Percentiles rank a stretch among this genome's conserved stretches.
phyloP scores from a whole-genome alignment of 352 stramenopile genomes.

The Globisporangium spiculum region DNA sequence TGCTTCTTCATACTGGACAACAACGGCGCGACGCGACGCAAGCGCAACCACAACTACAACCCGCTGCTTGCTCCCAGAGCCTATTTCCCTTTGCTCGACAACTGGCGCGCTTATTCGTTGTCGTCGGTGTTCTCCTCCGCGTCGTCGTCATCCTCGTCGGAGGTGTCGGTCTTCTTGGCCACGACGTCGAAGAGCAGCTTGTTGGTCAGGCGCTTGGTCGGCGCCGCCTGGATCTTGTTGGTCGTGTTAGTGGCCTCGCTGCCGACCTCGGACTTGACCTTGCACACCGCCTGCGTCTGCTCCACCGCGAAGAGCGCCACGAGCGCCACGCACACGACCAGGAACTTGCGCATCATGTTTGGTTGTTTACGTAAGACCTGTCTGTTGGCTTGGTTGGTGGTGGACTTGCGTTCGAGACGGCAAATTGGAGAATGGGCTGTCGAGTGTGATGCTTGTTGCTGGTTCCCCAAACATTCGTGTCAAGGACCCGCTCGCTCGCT shows the following conservation, averaged over 20 bases:
- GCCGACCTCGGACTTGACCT: conserved; percentile 27
- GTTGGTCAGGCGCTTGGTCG: conserved; percentile 29
- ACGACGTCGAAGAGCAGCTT: conserved; percentile 31
- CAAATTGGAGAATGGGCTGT: background rate
- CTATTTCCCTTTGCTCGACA: background rate
- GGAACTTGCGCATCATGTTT: conserved; percentile 27
- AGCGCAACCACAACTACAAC: background rate
- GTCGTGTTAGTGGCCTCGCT: conserved; percentile 11
- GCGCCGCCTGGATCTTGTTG: conserved; percentile 35
- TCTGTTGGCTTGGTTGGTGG: conserved; percentile 1
- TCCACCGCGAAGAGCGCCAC: conserved; percentile 18
- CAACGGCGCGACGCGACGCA: background rate
- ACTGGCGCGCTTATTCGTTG: background rate
- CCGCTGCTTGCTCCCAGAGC: background rate
- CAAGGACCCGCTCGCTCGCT: background rate
- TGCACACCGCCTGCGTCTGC: conserved; percentile 27
- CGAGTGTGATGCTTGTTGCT: background rate
- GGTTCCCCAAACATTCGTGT: background rate
- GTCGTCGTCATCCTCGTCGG: conserved; percentile 14
- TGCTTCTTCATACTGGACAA: background rate
- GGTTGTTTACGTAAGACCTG: background rate
- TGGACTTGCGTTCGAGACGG: conserved; percentile 2
- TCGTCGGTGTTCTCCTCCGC: background rate
- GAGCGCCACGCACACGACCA: conserved; percentile 23
- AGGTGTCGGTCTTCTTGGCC: conserved; percentile 10